phyloP scores from a whole-genome alignment of 2,329 filamentous ascomycete genomes.

The Stagonosporopsis rhizophila region DNA sequence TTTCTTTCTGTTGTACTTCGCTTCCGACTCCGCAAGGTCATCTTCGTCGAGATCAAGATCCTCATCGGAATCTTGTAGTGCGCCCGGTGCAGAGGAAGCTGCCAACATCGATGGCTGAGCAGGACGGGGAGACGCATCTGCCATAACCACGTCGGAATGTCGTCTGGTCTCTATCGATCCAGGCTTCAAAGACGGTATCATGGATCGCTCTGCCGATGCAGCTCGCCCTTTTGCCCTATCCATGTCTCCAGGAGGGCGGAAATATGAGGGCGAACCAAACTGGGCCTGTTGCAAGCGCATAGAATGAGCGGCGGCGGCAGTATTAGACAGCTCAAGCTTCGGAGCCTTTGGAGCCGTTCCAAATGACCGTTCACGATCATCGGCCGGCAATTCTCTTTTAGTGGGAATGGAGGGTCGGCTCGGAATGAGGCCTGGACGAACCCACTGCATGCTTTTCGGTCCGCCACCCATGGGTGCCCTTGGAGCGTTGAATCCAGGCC shows the following conservation, averaged over 20 bases:
- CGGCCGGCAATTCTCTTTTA: constrained; percentile 54
- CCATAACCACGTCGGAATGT: constrained; percentile 46
- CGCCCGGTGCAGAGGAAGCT: constrained; percentile 42
- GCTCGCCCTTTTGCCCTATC: constrained; percentile 31
- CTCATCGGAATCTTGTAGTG: constrained; percentile 54
- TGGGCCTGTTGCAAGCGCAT: constrained; percentile 33
- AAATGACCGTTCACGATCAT: constrained; percentile 51
- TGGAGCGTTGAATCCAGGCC: constrained; percentile 35
- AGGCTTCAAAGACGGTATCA: constrained; percentile 34
- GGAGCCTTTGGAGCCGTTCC: constrained; percentile 44
- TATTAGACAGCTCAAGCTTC: constrained; percentile 35
- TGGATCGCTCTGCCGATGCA: constrained; percentile 32
- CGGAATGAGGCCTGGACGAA: constrained; percentile 49
- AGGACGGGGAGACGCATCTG: constrained; percentile 38
- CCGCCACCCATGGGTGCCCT: constrained; percentile 44
- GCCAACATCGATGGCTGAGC: constrained; percentile 40
- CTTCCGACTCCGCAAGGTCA: constrained; percentile 55
- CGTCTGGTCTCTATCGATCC: constrained; percentile 40
- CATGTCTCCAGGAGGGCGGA: constrained; percentile 24
- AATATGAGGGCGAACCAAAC: constrained; percentile 32
- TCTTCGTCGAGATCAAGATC: constrained; percentile 56
- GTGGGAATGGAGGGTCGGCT: constrained; percentile 49
- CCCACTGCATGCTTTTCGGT: constrained; percentile 53
- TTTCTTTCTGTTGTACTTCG: constrained; percentile 56
- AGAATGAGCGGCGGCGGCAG: constrained; percentile 27